Percentiles rank a stretch among this genome's conserved stretches.
phyloP scores from a whole-genome alignment of 2,329 filamentous ascomycete species.

The Alternaria ethzedia region DNA sequence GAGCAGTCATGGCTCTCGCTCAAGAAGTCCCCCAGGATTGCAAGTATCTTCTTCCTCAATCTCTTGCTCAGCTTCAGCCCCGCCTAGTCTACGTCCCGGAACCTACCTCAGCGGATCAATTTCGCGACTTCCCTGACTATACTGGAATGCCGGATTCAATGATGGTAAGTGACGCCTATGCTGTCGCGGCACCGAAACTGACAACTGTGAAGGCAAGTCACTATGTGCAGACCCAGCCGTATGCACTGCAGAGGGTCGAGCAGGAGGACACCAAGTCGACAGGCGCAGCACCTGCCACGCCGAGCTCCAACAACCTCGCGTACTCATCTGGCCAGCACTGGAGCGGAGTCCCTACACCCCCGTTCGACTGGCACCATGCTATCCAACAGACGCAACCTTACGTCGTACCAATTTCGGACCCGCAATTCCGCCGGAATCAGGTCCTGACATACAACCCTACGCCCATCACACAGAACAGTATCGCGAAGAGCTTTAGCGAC shows the following conservation, averaged over 20 bases:
- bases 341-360: not conserved
- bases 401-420: slow-evolving; percentile 9
- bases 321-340: slow-evolving; percentile 3
- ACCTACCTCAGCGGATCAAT: not conserved
- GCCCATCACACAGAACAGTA: not conserved
- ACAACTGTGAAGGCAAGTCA: slow-evolving; percentile 15
- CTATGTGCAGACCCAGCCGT: slow-evolving; percentile 10
- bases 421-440: slow-evolving; percentile 8
- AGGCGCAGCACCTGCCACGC: not conserved
- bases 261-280: slow-evolving; percentile 1
- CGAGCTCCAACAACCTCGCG: not conserved
- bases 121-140: not conserved
- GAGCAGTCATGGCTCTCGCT: slow-evolving; percentile 21
- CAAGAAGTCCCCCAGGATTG: slow-evolving; percentile 9
- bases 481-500: slow-evolving; percentile 9
- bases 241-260: slow-evolving; percentile 11
- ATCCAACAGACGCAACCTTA: slow-evolving; percentile 10
- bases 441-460: slow-evolving; percentile 13
- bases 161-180: slow-evolving; percentile 16
- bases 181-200: not conserved
- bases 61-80: slow-evolving; percentile 4
- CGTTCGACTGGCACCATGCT: slow-evolving; percentile 4
- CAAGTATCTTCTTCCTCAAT: slow-evolving; percentile 2
- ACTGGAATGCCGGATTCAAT: slow-evolving; percentile 22
- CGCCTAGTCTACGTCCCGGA: slow-evolving; percentile 1